Percentiles rank a stretch among this genome's conserved stretches.
These are phyloP conservation scores for Pulveroboletus sp. DNA, from an alignment of 768 basidiomycete species.

Conservation along the genomic window DNA sequence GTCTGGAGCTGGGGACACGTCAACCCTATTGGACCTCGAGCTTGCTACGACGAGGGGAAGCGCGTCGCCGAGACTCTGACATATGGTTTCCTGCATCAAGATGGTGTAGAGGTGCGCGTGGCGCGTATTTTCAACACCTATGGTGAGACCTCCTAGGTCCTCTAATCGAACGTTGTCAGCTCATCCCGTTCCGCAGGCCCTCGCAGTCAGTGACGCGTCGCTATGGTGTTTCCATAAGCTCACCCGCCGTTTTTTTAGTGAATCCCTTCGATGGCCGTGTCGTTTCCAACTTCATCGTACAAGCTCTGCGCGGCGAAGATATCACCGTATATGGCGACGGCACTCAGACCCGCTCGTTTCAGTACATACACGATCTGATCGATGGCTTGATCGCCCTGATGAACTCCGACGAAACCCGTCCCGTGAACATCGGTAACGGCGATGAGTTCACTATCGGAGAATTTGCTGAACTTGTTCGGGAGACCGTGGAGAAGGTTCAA, in stretches of 20 bases:
- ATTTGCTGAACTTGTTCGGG: conserved; percentile 89
- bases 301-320: conserved; percentile 93
- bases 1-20: conserved; percentile 87
- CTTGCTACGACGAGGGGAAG: conserved; percentile 99
- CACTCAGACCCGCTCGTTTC: conserved; percentile 91
- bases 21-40: conserved; percentile 96
- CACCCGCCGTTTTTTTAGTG: conserved; percentile 49
- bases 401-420: conserved; percentile 91
- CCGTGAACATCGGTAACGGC: conserved; percentile 93
- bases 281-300: conserved; percentile 98
- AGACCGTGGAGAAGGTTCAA: conserved; percentile 91
- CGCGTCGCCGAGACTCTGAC: conserved; percentile 97
- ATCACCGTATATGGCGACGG: conserved; percentile 97
- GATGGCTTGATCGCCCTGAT: conserved; percentile 92
- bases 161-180: background rate
- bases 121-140: conserved; percentile 99
- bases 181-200: conserved; percentile 37
- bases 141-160: conserved; percentile 37
- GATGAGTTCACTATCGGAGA: conserved; percentile 96
- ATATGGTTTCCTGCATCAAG: conserved; percentile 93
- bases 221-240: conserved; percentile 13
- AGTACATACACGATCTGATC: conserved; percentile 96
- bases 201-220: conserved; percentile 55
- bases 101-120: conserved; percentile 93
- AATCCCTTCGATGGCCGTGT: conserved; percentile 96